Percentiles rank a stretch among this genome's conserved stretches.
These are phyloP conservation scores for Saturnispora kantuleensis DNA, from an alignment of 805 yeast species.

Conservation along the genomic window DNA sequence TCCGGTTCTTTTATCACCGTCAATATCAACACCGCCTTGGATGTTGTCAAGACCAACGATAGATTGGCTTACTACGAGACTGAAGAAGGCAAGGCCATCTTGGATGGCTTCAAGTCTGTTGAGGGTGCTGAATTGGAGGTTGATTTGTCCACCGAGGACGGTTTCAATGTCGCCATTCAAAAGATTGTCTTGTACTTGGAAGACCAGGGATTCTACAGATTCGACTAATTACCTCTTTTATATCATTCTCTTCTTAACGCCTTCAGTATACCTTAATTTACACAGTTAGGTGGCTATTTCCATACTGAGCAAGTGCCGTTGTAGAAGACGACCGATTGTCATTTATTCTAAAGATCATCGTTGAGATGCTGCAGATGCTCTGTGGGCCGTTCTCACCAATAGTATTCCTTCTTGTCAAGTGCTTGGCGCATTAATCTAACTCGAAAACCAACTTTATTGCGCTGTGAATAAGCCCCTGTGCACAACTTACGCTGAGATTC, in stretches of 20 bases:
- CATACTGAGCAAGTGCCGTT: too few relatives aligned
- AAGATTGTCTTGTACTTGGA: slow-evolving; percentile 65
- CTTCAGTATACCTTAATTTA: too few relatives aligned
- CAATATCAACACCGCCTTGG: slow-evolving; percentile 42
- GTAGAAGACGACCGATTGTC: too few relatives aligned
- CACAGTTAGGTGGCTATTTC: too few relatives aligned
- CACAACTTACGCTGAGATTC: too few relatives aligned
- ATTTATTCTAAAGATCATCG: too few relatives aligned
- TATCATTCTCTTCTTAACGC: background rate
- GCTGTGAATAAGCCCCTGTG: too few relatives aligned
- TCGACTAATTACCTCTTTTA: slow-evolving; percentile 12
- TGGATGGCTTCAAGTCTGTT: slow-evolving; percentile 39
- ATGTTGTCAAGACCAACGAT: slow-evolving; percentile 35
- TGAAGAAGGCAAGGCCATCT: slow-evolving; percentile 30
- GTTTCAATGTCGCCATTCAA: slow-evolving; percentile 62
- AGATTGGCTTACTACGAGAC: slow-evolving; percentile 41
- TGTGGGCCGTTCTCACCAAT: too few relatives aligned
- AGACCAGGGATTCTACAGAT: slow-evolving; percentile 71
- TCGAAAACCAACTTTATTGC: too few relatives aligned
- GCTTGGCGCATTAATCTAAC: too few relatives aligned
- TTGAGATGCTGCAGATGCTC: too few relatives aligned
- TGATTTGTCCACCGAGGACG: slow-evolving; percentile 38
- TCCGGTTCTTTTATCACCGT: slow-evolving; percentile 43
- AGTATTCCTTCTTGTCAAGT: too few relatives aligned
- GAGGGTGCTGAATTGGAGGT: slow-evolving; percentile 49